A percentile compares a stretch with the other conserved stretches of the same genome.
Conservation (phyloP, 305 asterid genomes). For the Fraxinus platypoda region DNA sequence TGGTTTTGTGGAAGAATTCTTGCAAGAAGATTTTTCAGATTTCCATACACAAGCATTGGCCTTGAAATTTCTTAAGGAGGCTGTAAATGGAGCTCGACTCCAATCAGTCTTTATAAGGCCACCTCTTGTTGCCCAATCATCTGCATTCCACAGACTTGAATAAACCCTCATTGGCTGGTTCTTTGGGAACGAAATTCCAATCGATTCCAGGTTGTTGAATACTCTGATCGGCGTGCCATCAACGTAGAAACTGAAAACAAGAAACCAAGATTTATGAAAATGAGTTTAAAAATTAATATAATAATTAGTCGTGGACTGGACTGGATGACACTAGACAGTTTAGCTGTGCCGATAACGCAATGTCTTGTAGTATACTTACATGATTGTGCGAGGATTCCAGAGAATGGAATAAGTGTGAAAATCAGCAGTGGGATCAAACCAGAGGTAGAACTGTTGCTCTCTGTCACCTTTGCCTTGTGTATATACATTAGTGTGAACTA, state of each 20-base stretch:
- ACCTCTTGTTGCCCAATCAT: conserved; percentile 74
- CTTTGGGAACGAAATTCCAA: conserved; percentile 53
- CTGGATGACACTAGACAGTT: neutral
- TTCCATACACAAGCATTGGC: conserved; percentile 37
- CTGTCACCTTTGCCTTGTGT: conserved; percentile 53
- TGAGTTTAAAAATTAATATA: neutral
- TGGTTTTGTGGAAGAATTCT: conserved; percentile 13
- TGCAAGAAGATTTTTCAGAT: conserved; percentile 21
- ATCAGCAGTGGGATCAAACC: conserved; percentile 68
- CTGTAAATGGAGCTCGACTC: conserved; percentile 62
- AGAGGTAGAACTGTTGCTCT: conserved; percentile 64
- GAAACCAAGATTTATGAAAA: neutral
- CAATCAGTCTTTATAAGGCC: conserved; percentile 63
- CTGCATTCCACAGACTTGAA: conserved; percentile 73
- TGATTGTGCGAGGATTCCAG: conserved; percentile 55
- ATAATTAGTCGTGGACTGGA: neutral
- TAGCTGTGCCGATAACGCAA: neutral
- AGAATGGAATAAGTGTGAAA: conserved; percentile 55
- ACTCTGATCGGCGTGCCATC: conserved; percentile 63
- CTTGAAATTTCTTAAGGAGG: conserved; percentile 50
- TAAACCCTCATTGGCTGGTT: conserved; percentile 66
- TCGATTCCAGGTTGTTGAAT: conserved; percentile 53
- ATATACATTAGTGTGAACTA: conserved; percentile 60
- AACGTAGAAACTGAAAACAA: conserved; percentile 38
- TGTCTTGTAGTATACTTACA: conserved; percentile 33